Conservation (phyloP, 768 basidiomycete genomes). For the Naganishia kalamii region DNA sequence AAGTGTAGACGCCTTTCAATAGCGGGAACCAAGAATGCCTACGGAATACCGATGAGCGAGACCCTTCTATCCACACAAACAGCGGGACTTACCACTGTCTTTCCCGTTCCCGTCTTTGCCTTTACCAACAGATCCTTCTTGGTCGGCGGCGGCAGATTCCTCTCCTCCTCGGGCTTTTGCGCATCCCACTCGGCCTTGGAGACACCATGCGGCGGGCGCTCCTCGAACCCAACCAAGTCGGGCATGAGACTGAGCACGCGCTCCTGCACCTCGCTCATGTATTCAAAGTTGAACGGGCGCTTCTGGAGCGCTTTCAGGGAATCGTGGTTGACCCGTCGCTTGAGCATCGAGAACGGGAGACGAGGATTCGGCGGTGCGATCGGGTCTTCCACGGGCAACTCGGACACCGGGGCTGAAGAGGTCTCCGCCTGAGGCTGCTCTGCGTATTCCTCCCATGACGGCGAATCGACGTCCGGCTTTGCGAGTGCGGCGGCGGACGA, state of each 20-base stretch:
- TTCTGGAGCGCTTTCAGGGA: slow-evolving; percentile 58
- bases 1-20: slow-evolving; percentile 66
- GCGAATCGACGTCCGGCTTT: background rate
- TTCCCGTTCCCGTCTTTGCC: slow-evolving; percentile 82
- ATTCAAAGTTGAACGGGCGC: slow-evolving; percentile 60
- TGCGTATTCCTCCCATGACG: slow-evolving; percentile 9
- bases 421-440: background rate
- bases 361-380: background rate
- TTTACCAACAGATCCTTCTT: slow-evolving; percentile 68
- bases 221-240: slow-evolving; percentile 49
- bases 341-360: slow-evolving; percentile 27
- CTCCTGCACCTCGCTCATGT: slow-evolving; percentile 77
- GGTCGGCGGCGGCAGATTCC: slow-evolving; percentile 21
- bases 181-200: slow-evolving; percentile 27
- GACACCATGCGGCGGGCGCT: slow-evolving; percentile 17
- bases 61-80: background rate
- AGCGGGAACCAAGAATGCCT: slow-evolving; percentile 77
- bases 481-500: background rate
- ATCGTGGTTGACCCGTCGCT: slow-evolving; percentile 44
- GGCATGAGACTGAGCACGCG: slow-evolving; percentile 73
- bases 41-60: background rate
- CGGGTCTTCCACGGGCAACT: background rate
- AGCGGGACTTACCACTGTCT: slow-evolving; percentile 55
- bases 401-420: background rate
- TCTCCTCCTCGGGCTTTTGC: slow-evolving; percentile 27